These are phyloP conservation scores for Carex kokanica DNA, from an alignment of 176 grass and related monocot species.

Conservation along the genomic window DNA sequence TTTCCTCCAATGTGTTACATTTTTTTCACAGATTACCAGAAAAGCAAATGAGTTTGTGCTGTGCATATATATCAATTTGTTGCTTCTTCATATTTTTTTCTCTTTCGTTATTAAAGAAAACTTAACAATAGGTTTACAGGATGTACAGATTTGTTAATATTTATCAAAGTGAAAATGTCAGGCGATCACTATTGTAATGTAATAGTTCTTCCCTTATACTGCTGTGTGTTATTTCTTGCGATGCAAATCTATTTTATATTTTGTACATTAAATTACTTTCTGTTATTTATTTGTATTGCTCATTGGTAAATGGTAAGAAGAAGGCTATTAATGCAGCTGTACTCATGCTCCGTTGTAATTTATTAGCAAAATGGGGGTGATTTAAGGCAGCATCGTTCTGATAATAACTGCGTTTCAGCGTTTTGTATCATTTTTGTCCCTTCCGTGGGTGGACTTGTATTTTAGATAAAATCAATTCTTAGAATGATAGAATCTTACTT, in stretches of 20 bases:
- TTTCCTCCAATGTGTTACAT: not conserved
- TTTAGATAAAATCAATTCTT: not conserved
- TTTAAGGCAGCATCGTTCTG: too few relatives aligned
- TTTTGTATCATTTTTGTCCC: too few relatives aligned
- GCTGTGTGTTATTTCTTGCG: not conserved
- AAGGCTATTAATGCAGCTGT: too few relatives aligned
- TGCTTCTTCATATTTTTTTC: not conserved
- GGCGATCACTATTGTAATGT: not conserved
- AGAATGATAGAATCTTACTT: not conserved
- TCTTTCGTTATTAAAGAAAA: not conserved
- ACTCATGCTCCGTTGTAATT: too few relatives aligned
- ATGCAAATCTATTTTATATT: not conserved
- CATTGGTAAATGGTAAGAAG: not conserved
- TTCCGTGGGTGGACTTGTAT: not conserved
- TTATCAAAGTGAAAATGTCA: not conserved
- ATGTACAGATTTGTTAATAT: conserved; percentile 11
- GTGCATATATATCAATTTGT: conserved; percentile 12
- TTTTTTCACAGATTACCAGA: conserved; percentile 19
- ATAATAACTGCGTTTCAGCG: too few relatives aligned
- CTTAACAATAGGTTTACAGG: not conserved
- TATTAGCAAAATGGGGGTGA: too few relatives aligned
- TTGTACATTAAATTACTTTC: not conserved
- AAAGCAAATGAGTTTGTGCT: conserved; percentile 23
- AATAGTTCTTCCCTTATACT: not conserved
- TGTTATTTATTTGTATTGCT: not conserved